A percentile compares a stretch with the other conserved stretches of the same genome.
These are phyloP conservation scores for Leptomonas seymouri DNA, from an alignment of 208 protist genomes.

Conservation along the genomic window DNA sequence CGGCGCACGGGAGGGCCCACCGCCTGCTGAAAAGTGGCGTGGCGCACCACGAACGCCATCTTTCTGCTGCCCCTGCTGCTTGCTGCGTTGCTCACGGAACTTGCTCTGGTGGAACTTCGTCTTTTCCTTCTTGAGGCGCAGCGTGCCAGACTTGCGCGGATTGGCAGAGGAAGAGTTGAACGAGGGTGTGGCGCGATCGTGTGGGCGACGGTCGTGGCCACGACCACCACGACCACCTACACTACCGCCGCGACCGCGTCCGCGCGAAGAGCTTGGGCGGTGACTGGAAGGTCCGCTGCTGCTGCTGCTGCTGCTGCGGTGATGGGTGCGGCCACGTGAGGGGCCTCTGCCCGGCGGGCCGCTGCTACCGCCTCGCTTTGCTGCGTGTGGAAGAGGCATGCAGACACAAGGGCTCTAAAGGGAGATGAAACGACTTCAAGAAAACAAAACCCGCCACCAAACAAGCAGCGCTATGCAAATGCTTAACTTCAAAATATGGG, in stretches of 20 bases:
- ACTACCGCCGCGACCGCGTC: neutral
- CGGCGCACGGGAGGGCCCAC: neutral
- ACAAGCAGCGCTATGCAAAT: neutral
- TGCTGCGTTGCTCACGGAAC: slow-evolving; percentile 43
- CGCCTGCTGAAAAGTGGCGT: neutral
- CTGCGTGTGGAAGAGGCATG: slow-evolving; percentile 33
- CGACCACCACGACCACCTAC: neutral
- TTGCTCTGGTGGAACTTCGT: slow-evolving; percentile 62
- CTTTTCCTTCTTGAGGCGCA: slow-evolving; percentile 62
- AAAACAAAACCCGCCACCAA: slow-evolving; percentile 12
- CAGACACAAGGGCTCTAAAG: neutral
- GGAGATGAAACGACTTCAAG: neutral
- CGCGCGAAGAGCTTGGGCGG: neutral
- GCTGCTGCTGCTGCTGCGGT: neutral
- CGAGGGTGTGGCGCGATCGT: neutral
- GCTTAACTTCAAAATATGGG: neutral
- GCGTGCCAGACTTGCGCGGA: slow-evolving; percentile 13
- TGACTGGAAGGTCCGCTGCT: neutral
- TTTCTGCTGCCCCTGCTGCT: slow-evolving; percentile 29
- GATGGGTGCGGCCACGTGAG: neutral
- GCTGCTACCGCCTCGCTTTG: slow-evolving; percentile 27
- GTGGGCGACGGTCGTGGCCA: neutral
- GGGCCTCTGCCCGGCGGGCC: slow-evolving; percentile 1
- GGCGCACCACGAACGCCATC: too few species aligned
- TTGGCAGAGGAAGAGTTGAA: neutral